Base-by-base conservation (phyloP, 225 moss, liverwort and hornwort species). In the Polytrichum formosum region DNA sequence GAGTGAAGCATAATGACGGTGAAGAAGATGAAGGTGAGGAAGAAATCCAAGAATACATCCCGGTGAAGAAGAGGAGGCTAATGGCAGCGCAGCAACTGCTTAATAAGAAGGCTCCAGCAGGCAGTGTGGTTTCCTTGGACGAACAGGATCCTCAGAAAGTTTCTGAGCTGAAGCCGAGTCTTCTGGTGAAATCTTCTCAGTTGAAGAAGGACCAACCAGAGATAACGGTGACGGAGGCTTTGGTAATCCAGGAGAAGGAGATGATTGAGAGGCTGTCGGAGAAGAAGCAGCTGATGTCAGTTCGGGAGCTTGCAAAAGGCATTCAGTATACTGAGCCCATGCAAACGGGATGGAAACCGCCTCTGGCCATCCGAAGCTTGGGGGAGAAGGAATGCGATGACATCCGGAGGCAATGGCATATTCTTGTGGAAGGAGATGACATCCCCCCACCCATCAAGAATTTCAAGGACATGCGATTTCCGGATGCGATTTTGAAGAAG, bases 251-350 rank as follows among this genome's bases (percentile, higher is more conserved):
- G 28, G 74, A 74, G 18, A 68, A 74, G 62, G 74, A 74, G 54
- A 74, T 74, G 74, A 74, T 74, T 23, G 74, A 74, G 53, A 61
- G 74, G 54, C 53, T 74, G 16, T 74, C 74, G 28, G 74, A 74
- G 74, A 74, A 74, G 62, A 68, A 68, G 68, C 68, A 63, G 26
- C 28, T 74, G 54, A 61, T 68, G 54, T 67, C 74, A 4, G 74
- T 74, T 26, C 67, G 68, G 53, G 74, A 74, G 68, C 74, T 74
- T 29, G 74, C 74, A 5, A 74, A 74, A 59, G 74, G 74, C 16
- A 74, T 74, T 29, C 67, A 67, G 54, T 74, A 74, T 22, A 68
- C 74, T 5, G 68, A 74, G 62, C 74, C 74, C 6, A 74, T 74
- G 74, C 62, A 74, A 54, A 74, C 74, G 5, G 74, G 74, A 18